These are phyloP conservation scores for Colletotrichum paranaense DNA, from an alignment of 2,329 filamentous ascomycete genomes.

Conservation along the genomic window DNA sequence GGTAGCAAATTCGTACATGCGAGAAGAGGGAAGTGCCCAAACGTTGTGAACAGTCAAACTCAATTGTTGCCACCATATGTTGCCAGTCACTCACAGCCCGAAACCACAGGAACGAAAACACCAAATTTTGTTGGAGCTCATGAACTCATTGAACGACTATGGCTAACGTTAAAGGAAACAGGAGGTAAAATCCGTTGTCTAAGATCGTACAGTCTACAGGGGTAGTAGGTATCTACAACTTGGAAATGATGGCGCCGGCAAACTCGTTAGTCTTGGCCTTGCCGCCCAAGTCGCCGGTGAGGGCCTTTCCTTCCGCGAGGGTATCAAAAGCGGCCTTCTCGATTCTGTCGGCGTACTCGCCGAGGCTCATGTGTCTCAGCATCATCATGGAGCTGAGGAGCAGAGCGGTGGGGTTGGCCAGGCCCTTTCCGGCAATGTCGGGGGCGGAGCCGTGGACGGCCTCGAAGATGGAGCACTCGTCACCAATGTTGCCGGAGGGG, in stretches of 20 bases:
- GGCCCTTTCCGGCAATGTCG: slow-evolving; percentile 94
- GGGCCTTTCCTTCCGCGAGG: slow-evolving; percentile 92
- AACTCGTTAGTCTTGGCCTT: slow-evolving; percentile 97
- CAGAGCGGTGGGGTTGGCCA: slow-evolving; percentile 97
- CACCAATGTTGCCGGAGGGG: slow-evolving; percentile 97
- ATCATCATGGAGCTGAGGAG: slow-evolving; percentile 99
- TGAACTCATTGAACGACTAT: slow-evolving; percentile 37
- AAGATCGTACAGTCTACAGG: slow-evolving; percentile 37
- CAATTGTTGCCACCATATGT: background rate
- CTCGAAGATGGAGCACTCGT: slow-evolving; percentile 99
- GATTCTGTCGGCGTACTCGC: slow-evolving; percentile 85
- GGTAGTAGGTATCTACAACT: slow-evolving; percentile 59
- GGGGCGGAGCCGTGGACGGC: slow-evolving; percentile 97
- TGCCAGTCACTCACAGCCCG: background rate
- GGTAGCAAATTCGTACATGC: background rate
- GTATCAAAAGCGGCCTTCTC: slow-evolving; percentile 96
- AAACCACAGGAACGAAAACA: slow-evolving; percentile 4
- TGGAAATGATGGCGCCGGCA: slow-evolving; percentile 87
- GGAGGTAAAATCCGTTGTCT: slow-evolving; percentile 25
- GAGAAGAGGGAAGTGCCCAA: background rate
- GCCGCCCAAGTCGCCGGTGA: slow-evolving; percentile 96
- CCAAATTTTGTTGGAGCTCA: slow-evolving; percentile 14
- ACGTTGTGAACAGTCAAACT: background rate
- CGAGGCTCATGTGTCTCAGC: slow-evolving; percentile 97
- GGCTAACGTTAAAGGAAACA: slow-evolving; percentile 33